These are phyloP conservation scores for Kwoniella bestiolae DNA, from an alignment of 768 basidiomycete species.

Conservation along the genomic window DNA sequence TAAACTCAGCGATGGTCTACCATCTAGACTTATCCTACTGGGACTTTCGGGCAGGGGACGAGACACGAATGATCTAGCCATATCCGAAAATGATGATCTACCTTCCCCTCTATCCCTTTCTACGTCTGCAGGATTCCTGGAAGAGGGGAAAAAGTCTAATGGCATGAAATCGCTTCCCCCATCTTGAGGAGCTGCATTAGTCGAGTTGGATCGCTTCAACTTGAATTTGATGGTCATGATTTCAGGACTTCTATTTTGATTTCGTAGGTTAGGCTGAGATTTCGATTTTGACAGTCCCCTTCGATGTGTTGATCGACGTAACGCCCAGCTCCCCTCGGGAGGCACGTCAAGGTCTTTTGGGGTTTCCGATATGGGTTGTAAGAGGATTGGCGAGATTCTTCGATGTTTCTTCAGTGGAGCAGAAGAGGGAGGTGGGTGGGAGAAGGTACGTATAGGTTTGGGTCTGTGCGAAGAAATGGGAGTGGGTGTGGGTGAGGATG, in stretches of 20 bases:
- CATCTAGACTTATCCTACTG: constrained; percentile 12
- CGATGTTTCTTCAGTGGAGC: constrained; percentile 9
- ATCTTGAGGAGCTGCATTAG: not conserved
- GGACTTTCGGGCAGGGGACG: constrained; percentile 4
- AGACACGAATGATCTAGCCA: constrained; percentile 17
- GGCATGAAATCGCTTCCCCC: constrained; percentile 9
- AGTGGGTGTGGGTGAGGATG: not conserved
- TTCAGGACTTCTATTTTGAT: not conserved
- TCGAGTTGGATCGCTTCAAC: constrained; percentile 12
- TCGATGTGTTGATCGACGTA: not conserved
- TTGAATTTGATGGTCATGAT: constrained; percentile 18
- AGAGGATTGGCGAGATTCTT: constrained; percentile 8
- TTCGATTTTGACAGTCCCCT: not conserved
- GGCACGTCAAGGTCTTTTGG: constrained; percentile 17
- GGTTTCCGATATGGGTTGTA: constrained; percentile 19
- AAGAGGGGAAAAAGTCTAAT: constrained; percentile 7
- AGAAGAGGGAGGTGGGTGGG: constrained; percentile 7
- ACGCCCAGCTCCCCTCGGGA: constrained; percentile 15
- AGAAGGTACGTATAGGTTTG: constrained; percentile 9
- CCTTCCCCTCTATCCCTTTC: constrained; percentile 4
- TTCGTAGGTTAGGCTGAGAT: constrained; percentile 8
- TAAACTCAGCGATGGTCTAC: not conserved
- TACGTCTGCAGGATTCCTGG: not conserved
- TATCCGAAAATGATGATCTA: constrained; percentile 15
- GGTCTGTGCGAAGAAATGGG: constrained; percentile 1